Evolutionary conservation across 1,139 yeast species (phyloP), one percentile per base, ranked within the genome.

Genomic region (Suhomyces choctaworum): DNA sequence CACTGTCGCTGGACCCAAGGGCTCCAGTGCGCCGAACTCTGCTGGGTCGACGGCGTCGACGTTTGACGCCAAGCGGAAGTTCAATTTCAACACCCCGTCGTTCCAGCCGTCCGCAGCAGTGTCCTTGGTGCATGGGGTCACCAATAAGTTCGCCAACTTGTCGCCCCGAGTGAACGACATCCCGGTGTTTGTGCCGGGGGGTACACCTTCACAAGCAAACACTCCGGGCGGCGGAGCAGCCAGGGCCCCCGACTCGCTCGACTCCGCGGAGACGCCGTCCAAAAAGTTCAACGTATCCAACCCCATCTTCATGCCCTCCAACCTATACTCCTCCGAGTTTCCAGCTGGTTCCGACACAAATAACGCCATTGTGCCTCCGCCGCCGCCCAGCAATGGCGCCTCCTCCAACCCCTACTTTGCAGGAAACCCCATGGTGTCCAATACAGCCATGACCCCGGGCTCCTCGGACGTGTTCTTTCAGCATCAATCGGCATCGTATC

Each of bases 11-110:
- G 14, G 20, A 20, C 17, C 23, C 23, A 27, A 20, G 6, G 14
- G 25, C 4, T 9, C 13, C 9, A 15, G 23, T 7, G 11, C 25
- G n/a, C 25, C 31, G 7, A 22, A 16, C 15, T 14, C 22, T n/a
- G 22, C 28, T 11, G 27, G 31, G 15, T 13, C 27, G 31, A 19
- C 12, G 9, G 11, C 27, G n/a, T 10, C 19, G 9, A 5, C 21
- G 8, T 7, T 5, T 4, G 58, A 50, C 16, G 32, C 52, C 23
- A 68, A 61, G 44, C 69, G 73, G 47, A 75, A 72, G 45, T 77
- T 80, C 60, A 80, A 79, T 47, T 64, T 77, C 37, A 80, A 78
- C 42, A 77, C 85, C 1, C 87, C 88, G 0, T 70, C 84, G 3
- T 82, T 82, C 56, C 82, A 78, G 34, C 89, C 83, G 3, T 51